Evolutionary conservation across 345 rosid genomes (phyloP), one percentile per base, ranked within the genome.

Genomic region (Salix purpurea): DNA sequence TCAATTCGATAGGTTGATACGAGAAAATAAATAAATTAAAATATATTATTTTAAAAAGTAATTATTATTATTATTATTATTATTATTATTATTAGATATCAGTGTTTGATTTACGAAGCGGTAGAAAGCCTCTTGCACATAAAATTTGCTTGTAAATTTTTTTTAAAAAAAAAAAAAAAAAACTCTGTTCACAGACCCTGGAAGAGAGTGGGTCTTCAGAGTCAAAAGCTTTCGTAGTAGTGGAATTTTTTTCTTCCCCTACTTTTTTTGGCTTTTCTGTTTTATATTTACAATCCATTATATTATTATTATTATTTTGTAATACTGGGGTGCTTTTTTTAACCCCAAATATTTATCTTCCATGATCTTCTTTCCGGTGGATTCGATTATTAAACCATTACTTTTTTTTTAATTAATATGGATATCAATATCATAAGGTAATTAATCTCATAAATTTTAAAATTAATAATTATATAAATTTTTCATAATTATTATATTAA

Each of bases 351-450:
- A 64, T 64, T 28, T 64, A 28, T 18, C 67, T 28, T 28, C 67
- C 8, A 30, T 65, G 2, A 15, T 65, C 21, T 65, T 36, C n/a
- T 26, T 15, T 64, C 15, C 4, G 4, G 11, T 12, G 16, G 62
- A 42, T 12, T 42, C 48, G 15, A 10, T 12, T 42, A n/a, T n/a
- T 9, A n/a, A n/a, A n/a, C 13, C 9, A 56, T 56, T 54, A 30
- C 61, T 21, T 0, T 10, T 30, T 30, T 30, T 30, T 30, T 30
- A 30, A 30, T 30, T 30, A 30, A 30, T 30, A 30, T 30, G 4
- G 0, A 30, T 30, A 30, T 30, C 2, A 0, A 1, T 30, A 0
- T 30, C 32, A 30, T 30, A 30, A 0, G 3, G 0, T 30, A 30
- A 30, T 30, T 30, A 30, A 3, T 30, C 0, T 30, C 0, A 3